Conservation (phyloP, 2,329 filamentous ascomycete genomes). For the Aspergillus clavatus region DNA sequence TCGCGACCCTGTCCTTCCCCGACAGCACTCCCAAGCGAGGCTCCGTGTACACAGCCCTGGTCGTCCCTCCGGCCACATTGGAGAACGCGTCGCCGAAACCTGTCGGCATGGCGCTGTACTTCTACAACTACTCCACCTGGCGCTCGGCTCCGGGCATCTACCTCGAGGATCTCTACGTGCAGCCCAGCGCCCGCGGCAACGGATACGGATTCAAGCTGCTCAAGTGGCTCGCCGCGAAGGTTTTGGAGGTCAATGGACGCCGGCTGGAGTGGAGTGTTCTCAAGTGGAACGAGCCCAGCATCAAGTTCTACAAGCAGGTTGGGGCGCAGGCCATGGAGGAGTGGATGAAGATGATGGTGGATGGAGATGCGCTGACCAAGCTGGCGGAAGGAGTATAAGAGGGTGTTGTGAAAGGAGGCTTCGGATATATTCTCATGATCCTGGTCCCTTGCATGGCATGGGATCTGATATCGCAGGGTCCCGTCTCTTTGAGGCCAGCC, state of each 20-base stretch:
- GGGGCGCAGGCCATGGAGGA: constrained; percentile 45
- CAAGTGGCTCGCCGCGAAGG: constrained; percentile 71
- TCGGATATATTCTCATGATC: too few species aligned
- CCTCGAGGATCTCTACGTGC: constrained; percentile 88
- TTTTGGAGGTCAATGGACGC: constrained; percentile 64
- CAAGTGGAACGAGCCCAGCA: constrained; percentile 87
- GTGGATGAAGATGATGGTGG: constrained; percentile 49
- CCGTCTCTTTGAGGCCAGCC: too few species aligned
- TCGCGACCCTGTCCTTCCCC: constrained; percentile 73
- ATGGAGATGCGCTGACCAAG: constrained; percentile 40
- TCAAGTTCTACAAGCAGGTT: constrained; percentile 68
- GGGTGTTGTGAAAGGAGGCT: background rate
- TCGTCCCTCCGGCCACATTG: constrained; percentile 50
- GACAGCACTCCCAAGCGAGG: constrained; percentile 44
- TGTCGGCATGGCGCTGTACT: constrained; percentile 83
- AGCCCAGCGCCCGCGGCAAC: constrained; percentile 61
- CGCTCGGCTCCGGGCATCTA: constrained; percentile 81
- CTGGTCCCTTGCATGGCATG: too few species aligned
- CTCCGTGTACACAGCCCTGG: constrained; percentile 70
- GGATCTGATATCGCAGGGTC: too few species aligned
- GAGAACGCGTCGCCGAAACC: constrained; percentile 34
- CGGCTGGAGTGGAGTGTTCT: constrained; percentile 87
- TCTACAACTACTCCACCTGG: constrained; percentile 96
- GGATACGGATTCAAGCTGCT: constrained; percentile 78
- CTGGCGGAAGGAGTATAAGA: constrained; percentile 30